phyloP scores from a whole-genome alignment of 352 stramenopile genomes.

The Phytophthora syringae region DNA sequence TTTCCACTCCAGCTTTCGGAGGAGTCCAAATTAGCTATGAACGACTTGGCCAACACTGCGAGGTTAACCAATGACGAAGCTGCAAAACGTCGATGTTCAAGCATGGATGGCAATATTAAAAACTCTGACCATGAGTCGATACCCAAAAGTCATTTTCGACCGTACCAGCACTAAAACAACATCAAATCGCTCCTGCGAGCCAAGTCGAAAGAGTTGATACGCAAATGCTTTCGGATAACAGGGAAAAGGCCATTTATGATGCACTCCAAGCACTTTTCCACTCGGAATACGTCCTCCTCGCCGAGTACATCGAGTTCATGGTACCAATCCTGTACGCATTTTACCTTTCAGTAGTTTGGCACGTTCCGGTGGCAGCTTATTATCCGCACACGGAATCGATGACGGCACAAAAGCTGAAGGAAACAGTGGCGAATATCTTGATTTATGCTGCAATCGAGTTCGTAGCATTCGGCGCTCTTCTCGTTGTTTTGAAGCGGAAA shows the following conservation, averaged over 20 bases:
- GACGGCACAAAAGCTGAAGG: slow-evolving; percentile 1
- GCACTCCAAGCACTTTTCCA: slow-evolving; percentile 38
- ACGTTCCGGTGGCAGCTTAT: slow-evolving; percentile 29
- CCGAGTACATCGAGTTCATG: slow-evolving; percentile 40
- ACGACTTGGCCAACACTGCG: neutral
- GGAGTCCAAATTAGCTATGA: neutral
- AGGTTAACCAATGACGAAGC: neutral
- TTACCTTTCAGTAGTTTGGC: slow-evolving; percentile 25
- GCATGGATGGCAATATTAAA: neutral
- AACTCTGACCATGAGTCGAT: neutral
- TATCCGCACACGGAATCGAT: slow-evolving; percentile 26
- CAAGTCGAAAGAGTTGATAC: neutral
- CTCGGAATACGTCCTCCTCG: slow-evolving; percentile 33
- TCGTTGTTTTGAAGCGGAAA: slow-evolving; percentile 16
- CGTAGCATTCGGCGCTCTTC: slow-evolving; percentile 16
- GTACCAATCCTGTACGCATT: slow-evolving; percentile 29
- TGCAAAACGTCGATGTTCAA: slow-evolving; percentile 5
- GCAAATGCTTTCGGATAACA: neutral
- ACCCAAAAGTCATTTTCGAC: neutral
- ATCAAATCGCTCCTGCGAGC: slow-evolving; percentile 4
- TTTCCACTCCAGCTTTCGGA: slow-evolving; percentile 11
- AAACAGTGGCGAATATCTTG: slow-evolving; percentile 11
- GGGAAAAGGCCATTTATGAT: neutral
- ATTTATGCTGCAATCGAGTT: slow-evolving; percentile 31
- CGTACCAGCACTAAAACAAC: neutral